Percentiles rank a stretch among this genome's conserved stretches.
These are phyloP conservation scores for Geranium incanum DNA, from an alignment of 441 rosid species.

Conservation along the genomic window DNA sequence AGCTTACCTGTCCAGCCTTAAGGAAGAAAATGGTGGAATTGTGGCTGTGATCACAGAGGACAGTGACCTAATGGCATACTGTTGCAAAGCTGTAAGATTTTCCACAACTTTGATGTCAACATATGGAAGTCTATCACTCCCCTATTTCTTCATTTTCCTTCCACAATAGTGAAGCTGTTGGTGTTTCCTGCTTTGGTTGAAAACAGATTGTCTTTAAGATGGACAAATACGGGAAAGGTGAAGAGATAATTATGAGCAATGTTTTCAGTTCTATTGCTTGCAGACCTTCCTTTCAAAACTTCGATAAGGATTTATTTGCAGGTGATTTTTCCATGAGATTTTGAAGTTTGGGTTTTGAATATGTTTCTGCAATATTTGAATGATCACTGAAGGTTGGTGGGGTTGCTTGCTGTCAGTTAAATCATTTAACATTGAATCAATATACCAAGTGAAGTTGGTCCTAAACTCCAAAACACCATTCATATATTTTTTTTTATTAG, in stretches of 20 bases:
- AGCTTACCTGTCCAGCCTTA: slow-evolving; percentile 64
- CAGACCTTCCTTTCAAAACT: slow-evolving; percentile 56
- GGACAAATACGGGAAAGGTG: slow-evolving; percentile 77
- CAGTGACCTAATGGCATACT: slow-evolving; percentile 78
- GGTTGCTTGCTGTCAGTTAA: too few relatives aligned
- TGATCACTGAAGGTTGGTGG: too few relatives aligned
- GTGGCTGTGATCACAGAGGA: slow-evolving; percentile 82
- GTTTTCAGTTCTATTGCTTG: slow-evolving; percentile 40
- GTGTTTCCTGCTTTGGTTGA: not conserved
- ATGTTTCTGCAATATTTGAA: not conserved
- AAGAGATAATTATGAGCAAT: slow-evolving; percentile 52
- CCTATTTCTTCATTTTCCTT: not conserved
- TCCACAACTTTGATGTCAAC: slow-evolving; percentile 25
- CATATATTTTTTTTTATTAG: too few relatives aligned
- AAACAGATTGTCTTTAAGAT: slow-evolving; percentile 65
- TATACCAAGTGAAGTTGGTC: too few relatives aligned
- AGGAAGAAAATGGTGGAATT: slow-evolving; percentile 57
- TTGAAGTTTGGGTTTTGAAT: not conserved
- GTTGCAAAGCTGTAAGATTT: slow-evolving; percentile 85
- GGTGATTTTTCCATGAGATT: slow-evolving; percentile 31
- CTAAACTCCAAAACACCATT: too few relatives aligned
- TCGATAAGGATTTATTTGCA: slow-evolving; percentile 47
- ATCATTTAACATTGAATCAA: too few relatives aligned
- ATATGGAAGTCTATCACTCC: not conserved
- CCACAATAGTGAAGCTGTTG: not conserved